Evolutionary conservation across 2,329 filamentous ascomycete genomes (phyloP).

Genomic region (Torrubiella hemipterigena): DNA sequence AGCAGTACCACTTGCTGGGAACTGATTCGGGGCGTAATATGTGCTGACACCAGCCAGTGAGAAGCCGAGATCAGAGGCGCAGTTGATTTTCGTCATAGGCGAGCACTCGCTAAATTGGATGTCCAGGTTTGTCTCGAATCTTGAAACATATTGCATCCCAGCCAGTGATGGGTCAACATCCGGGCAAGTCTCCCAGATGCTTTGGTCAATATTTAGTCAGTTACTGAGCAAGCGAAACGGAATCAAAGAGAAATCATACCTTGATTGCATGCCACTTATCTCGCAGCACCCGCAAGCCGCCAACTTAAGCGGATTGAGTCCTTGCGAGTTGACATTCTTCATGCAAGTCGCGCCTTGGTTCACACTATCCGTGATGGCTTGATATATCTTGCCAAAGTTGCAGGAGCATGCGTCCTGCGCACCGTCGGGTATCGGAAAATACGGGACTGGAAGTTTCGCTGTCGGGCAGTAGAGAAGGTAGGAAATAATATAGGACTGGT

Average conservation of each 20-base stretch:
- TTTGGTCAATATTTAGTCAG: constrained; percentile 3
- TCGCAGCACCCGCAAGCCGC: constrained; percentile 21
- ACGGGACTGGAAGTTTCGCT: constrained; percentile 19
- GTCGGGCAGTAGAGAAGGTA: constrained; percentile 19
- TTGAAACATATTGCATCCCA: no score
- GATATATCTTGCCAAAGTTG: constrained; percentile 18
- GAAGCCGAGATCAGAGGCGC: constrained; percentile 12
- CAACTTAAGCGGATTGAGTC: no score
- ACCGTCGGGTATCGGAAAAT: constrained; percentile 21
- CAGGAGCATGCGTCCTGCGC: constrained; percentile 23
- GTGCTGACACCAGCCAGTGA: constrained; percentile 11
- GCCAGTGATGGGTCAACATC: constrained; percentile 14
- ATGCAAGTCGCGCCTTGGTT: constrained; percentile 9
- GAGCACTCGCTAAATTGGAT: no score
- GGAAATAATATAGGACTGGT: constrained; percentile 21
- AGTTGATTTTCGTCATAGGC: no score
- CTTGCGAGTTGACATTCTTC: constrained; percentile 10
- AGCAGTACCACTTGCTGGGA: constrained; percentile 16
- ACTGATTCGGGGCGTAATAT: constrained; percentile 11
- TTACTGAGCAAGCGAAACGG: no score
- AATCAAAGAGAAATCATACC: no score
- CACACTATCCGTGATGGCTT: constrained; percentile 9
- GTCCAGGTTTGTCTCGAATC: no score
- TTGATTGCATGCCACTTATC: constrained; percentile 20
- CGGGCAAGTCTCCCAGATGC: constrained; percentile 19